phyloP scores from a whole-genome alignment of 768 basidiomycete species.

The Tulasnella sp. region DNA sequence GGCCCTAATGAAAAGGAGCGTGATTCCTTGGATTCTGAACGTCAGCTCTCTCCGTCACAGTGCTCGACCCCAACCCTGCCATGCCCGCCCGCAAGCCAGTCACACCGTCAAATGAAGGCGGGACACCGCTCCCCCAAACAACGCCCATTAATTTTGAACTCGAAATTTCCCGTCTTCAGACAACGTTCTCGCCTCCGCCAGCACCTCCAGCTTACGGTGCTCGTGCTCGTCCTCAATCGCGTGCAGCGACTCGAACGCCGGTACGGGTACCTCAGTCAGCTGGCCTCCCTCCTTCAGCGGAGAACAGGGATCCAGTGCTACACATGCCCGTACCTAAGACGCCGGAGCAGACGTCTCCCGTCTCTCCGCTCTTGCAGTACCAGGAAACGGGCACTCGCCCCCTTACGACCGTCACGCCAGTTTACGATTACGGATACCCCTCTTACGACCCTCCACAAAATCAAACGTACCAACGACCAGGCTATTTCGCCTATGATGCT shows the following conservation, averaged over 20 bases:
- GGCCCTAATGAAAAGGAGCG: neutral
- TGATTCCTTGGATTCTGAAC: neutral
- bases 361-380: slow-evolving; percentile 30
- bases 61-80: neutral
- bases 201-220: slow-evolving; percentile 29
- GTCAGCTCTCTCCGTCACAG: neutral
- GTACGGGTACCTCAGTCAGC: neutral
- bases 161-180: slow-evolving; percentile 2
- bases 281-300: neutral
- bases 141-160: slow-evolving; percentile 20
- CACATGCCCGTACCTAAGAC: slow-evolving; percentile 30
- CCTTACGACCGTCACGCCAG: neutral
- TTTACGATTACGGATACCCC: slow-evolving; percentile 20
- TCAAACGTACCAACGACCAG: slow-evolving; percentile 13
- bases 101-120: slow-evolving; percentile 18
- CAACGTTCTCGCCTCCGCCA: slow-evolving; percentile 25
- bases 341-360: slow-evolving; percentile 28
- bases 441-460: slow-evolving; percentile 6
- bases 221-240: slow-evolving; percentile 25
- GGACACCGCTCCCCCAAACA: slow-evolving; percentile 24
- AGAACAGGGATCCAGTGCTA: slow-evolving; percentile 18
- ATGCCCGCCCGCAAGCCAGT: slow-evolving; percentile 16
- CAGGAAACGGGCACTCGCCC: slow-evolving; percentile 27
- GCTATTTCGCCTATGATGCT: slow-evolving; percentile 20
- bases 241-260: slow-evolving; percentile 14